Conservation (phyloP, 257 asterid genomes). For the Solanum neorickii region DNA sequence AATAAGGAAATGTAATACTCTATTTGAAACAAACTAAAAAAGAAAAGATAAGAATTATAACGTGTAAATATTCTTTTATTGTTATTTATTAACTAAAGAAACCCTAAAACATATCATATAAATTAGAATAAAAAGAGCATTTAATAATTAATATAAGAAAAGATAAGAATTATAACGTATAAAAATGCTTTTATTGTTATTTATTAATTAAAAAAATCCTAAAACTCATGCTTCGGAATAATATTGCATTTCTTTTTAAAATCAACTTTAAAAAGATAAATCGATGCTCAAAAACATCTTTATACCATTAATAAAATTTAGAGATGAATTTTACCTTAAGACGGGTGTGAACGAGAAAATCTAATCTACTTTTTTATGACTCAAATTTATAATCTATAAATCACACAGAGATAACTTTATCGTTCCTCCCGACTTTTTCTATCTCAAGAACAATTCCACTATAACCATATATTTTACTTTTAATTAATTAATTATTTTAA, state of each 20-base stretch:
- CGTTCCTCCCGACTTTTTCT: neutral
- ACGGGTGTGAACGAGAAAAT: neutral
- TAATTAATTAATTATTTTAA: neutral
- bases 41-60: too few relatives aligned
- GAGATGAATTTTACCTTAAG: neutral
- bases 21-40: neutral
- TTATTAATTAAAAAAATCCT: too few relatives aligned
- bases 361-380: neutral
- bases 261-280: too few relatives aligned
- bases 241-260: too few relatives aligned
- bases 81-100: too few relatives aligned
- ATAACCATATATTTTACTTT: neutral
- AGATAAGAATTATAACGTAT: neutral
- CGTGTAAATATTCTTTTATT: too few relatives aligned
- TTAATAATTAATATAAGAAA: too few relatives aligned
- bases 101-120: neutral
- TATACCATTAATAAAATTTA: too few relatives aligned
- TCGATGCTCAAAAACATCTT: too few relatives aligned
- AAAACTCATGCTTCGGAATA: neutral
- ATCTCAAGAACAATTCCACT: neutral
- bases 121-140: neutral
- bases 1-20: neutral
- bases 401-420: neutral
- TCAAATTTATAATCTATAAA: neutral
- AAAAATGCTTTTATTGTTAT: too few relatives aligned